Evolutionary conservation across 208 protist species (phyloP).

Genomic region (Crithidia expoeki): DNA sequence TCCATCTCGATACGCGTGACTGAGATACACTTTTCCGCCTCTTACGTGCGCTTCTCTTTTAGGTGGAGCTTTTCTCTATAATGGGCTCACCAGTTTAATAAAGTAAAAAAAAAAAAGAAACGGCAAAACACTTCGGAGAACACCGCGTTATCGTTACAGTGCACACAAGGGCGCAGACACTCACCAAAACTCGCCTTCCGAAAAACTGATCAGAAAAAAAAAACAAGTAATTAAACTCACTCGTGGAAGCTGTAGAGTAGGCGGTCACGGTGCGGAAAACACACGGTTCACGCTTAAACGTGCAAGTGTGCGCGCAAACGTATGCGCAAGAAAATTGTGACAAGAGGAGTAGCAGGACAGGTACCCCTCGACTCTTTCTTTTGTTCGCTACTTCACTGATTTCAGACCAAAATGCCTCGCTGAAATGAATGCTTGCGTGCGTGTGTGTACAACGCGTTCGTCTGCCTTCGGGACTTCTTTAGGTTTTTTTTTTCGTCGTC

Average conservation of each 20-base stretch:
- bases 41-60: not conserved
- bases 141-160: constrained; percentile 2
- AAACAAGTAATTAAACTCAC: not conserved
- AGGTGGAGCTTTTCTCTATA: constrained; percentile 2
- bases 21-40: too few species aligned
- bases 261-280: not conserved
- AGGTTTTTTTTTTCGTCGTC: too few species aligned
- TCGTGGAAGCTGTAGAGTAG: too few species aligned
- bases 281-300: not conserved
- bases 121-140: not conserved
- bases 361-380: too few species aligned
- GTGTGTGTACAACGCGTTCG: too few species aligned
- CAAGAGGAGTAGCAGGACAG: too few species aligned
- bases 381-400: too few species aligned
- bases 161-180: not conserved
- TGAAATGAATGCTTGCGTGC: too few species aligned
- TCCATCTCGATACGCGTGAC: too few species aligned
- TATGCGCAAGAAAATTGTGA: too few species aligned
- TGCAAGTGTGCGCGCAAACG: not conserved
- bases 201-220: not conserved
- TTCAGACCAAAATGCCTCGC: too few species aligned
- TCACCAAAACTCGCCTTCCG: not conserved
- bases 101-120: not conserved
- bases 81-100: not conserved
- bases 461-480: too few species aligned